Percentiles rank a stretch among this genome's conserved stretches.
phyloP scores from a whole-genome alignment of 2,329 filamentous ascomycete species.

The Pyrenophora graminea region DNA sequence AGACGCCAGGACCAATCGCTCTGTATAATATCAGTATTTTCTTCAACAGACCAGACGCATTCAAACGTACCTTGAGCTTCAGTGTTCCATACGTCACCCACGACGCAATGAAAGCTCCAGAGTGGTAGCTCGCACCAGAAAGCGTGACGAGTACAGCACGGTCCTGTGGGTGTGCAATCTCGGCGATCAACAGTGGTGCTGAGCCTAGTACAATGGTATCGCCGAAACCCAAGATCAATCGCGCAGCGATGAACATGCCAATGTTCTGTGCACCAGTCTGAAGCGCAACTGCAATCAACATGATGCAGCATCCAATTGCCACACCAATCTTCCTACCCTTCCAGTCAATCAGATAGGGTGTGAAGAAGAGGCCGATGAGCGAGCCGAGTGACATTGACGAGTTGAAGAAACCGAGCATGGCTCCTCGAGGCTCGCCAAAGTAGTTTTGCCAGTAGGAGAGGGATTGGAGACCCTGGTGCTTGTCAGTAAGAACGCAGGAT shows the following conservation, averaged over 20 bases:
- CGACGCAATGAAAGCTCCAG: constrained; percentile 46
- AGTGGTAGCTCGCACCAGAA: constrained; percentile 41
- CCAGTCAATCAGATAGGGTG: constrained; percentile 30
- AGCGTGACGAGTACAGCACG: constrained; percentile 36
- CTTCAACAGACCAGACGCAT: background rate
- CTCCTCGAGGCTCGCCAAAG: constrained; percentile 27
- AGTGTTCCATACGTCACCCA: constrained; percentile 22
- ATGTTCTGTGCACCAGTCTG: constrained; percentile 32
- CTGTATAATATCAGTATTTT: background rate
- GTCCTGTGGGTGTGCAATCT: constrained; percentile 49
- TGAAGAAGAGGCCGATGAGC: constrained; percentile 23
- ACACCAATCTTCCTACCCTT: constrained; percentile 30
- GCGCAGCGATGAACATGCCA: constrained; percentile 35
- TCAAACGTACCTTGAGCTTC: constrained; percentile 5
- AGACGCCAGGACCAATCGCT: constrained; percentile 57
- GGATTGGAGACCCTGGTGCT: constrained; percentile 30
- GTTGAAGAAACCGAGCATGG: constrained; percentile 35
- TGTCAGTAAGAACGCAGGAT: constrained; percentile 8
- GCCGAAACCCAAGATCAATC: constrained; percentile 34
- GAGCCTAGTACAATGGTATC: constrained; percentile 31
- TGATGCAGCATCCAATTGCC: constrained; percentile 34
- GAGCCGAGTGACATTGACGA: constrained; percentile 23
- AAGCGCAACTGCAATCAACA: constrained; percentile 33
- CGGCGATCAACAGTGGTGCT: constrained; percentile 47
- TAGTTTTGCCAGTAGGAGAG: constrained; percentile 29